phyloP scores from a whole-genome alignment of 495 filamentous ascomycete species.

The Xylaria palmicola region DNA sequence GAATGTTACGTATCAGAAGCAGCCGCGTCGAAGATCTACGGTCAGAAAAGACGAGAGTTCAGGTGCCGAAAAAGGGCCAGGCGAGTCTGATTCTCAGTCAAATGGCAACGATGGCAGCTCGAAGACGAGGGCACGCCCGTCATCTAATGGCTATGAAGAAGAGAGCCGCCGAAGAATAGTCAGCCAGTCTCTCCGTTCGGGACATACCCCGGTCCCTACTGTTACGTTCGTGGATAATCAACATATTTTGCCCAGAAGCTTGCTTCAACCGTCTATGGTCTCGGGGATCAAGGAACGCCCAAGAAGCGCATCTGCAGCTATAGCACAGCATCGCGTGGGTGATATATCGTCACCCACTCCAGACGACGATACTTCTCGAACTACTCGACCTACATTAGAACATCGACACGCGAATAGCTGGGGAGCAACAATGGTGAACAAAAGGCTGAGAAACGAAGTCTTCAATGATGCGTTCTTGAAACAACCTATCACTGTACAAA shows the following conservation, averaged over 20 bases:
- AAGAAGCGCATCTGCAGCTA: constrained; percentile 39
- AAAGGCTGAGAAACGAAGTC: constrained; percentile 83
- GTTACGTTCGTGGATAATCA: constrained; percentile 95
- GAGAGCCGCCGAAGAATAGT: constrained; percentile 59
- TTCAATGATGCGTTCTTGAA: constrained; percentile 91
- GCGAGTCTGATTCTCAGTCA: constrained; percentile 20
- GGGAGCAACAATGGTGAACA: constrained; percentile 95
- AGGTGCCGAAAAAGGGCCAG: constrained; percentile 22
- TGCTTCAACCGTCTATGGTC: constrained; percentile 51
- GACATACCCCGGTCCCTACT: constrained; percentile 65
- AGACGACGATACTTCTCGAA: not conserved
- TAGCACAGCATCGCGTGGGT: constrained; percentile 15
- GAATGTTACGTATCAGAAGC: constrained; percentile 94
- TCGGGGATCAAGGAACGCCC: constrained; percentile 26
- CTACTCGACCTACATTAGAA: constrained; percentile 41
- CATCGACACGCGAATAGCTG: constrained; percentile 67
- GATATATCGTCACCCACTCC: constrained; percentile 6
- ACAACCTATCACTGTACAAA: constrained; percentile 63
- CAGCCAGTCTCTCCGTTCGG: constrained; percentile 67
- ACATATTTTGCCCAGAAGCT: constrained; percentile 85
- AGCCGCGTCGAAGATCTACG: constrained; percentile 63
- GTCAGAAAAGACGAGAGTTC: constrained; percentile 44
- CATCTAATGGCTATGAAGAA: constrained; percentile 24
- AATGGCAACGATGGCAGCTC: constrained; percentile 22
- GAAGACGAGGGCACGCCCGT: constrained; percentile 5